Percentiles rank a stretch among this genome's conserved stretches.
Conservation (phyloP, 139 green algal species). For the Pleodorina starrii region DNA sequence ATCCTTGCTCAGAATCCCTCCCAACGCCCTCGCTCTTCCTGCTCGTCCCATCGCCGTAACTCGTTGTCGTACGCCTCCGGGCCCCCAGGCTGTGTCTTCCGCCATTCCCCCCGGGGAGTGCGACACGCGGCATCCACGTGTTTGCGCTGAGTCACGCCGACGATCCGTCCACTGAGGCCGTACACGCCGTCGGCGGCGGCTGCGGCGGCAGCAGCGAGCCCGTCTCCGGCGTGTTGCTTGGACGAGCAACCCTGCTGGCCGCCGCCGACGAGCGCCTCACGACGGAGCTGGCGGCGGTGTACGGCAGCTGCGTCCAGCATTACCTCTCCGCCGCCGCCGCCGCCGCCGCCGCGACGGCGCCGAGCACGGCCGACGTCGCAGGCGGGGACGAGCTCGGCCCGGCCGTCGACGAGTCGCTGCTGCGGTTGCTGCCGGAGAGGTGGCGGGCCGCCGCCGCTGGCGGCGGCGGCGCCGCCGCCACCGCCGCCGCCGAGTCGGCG, state of each 20-base stretch:
- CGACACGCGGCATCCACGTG: conserved; percentile 20
- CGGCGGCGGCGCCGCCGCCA: background rate
- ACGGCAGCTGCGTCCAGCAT: background rate
- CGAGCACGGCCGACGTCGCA: too few species aligned
- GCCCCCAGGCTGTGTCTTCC: conserved; percentile 19
- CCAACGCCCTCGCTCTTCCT: too few species aligned
- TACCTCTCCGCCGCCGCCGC: background rate
- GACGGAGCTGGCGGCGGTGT: background rate
- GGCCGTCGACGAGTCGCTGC: background rate
- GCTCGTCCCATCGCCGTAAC: too few species aligned
- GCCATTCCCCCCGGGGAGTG: background rate
- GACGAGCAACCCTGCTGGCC: conserved; percentile 3
- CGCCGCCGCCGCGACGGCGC: background rate
- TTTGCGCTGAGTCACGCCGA: conserved; percentile 6
- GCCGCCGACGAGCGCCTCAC: background rate
- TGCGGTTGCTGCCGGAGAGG: background rate
- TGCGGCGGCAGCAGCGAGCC: background rate
- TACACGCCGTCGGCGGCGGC: background rate
- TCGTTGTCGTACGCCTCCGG: background rate
- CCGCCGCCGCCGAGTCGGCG: background rate
- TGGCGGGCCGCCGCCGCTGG: background rate
- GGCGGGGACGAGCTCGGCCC: too few species aligned
- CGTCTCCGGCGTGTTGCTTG: background rate
- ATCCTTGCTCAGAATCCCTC: too few species aligned
- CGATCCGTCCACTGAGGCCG: background rate